These are phyloP conservation scores for Aureoboletus auriporus DNA, from an alignment of 768 basidiomycete species.

Conservation along the genomic window DNA sequence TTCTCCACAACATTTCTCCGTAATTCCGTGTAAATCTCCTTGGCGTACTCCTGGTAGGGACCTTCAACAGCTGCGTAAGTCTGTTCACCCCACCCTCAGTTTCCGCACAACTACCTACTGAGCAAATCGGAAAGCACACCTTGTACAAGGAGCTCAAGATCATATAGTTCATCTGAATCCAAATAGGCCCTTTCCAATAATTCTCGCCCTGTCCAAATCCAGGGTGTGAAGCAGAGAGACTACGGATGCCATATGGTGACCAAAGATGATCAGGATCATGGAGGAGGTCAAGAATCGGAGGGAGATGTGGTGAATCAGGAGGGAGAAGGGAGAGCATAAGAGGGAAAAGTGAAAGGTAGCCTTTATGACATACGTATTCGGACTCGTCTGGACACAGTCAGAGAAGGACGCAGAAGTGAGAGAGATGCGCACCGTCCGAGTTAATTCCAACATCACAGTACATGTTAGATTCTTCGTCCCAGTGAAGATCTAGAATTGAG, in stretches of 20 bases:
- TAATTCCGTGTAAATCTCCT: slow-evolving; percentile 75
- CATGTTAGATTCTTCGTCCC: slow-evolving; percentile 86
- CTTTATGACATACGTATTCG: slow-evolving; percentile 84
- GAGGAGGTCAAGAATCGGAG: slow-evolving; percentile 75
- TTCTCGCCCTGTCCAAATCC: slow-evolving; percentile 91
- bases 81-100: slow-evolving; percentile 35
- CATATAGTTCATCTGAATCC: slow-evolving; percentile 98
- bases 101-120: neutral
- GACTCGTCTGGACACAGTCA: slow-evolving; percentile 68
- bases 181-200: slow-evolving; percentile 97
- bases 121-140: slow-evolving; percentile 34
- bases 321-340: slow-evolving; percentile 81
- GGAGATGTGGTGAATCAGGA: slow-evolving; percentile 73
- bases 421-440: slow-evolving; percentile 60
- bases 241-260: slow-evolving; percentile 88
- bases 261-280: slow-evolving; percentile 82
- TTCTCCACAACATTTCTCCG: slow-evolving; percentile 83
- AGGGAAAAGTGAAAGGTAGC: slow-evolving; percentile 93
- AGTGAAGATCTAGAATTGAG: slow-evolving; percentile 70
- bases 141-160: slow-evolving; percentile 75
- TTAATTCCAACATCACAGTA: slow-evolving; percentile 89
- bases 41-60: slow-evolving; percentile 74
- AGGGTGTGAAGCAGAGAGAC: slow-evolving; percentile 83
- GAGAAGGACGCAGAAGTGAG: neutral
- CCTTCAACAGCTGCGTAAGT: slow-evolving; percentile 76